Evolutionary conservation across 2,329 filamentous ascomycete genomes (phyloP), one percentile per base, ranked within the genome.

Genomic region (Acephala macrosclerotiorum): DNA sequence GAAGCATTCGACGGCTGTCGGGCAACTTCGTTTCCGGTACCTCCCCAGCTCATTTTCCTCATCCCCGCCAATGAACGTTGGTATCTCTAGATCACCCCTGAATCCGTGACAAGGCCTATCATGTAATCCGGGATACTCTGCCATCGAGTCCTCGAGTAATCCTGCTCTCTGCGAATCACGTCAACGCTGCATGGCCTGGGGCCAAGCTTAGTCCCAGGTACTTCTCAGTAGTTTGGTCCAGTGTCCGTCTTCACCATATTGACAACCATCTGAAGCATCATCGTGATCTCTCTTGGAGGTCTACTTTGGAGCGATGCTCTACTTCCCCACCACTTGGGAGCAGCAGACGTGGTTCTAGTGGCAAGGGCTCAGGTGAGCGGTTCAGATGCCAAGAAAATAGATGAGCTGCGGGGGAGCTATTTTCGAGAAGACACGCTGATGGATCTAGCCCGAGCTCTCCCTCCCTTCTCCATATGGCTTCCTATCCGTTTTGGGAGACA

Each of bases 21-120:
- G 60, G 51, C 59, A 51, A 64, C 68, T 64, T 68, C 60, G 64
- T 64, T 64, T 61, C 65, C 66, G 61, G 62, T 51, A 61, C 20
- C 47, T 42, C 60, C 61, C 51, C 58, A 47, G 49, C 60, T 58
- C 58, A 29, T 42, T 60, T 55, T 42, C 63, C 60, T 35, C 14
- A 16, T 57, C n/a, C 33, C n/a, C 14, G 33, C 66, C 65, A 68
- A 68, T 68, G 18, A 42, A 12, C 36, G 7, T 20, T 25, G 33
- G 38, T 20, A 38, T 20, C 14, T 38, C 36, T 53, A 25, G 53
- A 53, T 51, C 22, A 66, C 65, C 65, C 66, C 65, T 67, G 65
- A 67, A 59, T 68, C 49, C 42, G 35, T 64, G 67, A 64, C 63
- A 65, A 64, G 62, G 57, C 38, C 25, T 58, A 51, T 59, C 61